These are phyloP conservation scores for Metarhizium album DNA, from an alignment of 2,329 filamentous ascomycete genomes.

Conservation along the genomic window DNA sequence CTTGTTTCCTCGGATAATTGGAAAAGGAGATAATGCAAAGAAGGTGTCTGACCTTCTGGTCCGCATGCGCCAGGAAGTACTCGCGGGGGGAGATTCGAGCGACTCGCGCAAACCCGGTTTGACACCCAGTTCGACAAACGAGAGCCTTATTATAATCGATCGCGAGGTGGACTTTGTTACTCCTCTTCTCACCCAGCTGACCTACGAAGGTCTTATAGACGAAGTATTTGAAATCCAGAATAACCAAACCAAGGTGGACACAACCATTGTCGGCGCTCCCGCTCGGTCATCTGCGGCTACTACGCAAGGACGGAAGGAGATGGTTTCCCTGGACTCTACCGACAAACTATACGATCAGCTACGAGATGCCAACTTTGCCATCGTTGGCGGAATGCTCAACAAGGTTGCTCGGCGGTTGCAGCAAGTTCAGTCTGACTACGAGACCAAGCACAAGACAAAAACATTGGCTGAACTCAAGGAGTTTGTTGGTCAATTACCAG, in stretches of 20 bases:
- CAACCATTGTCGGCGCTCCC: constrained; percentile 72
- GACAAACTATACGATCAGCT: constrained; percentile 84
- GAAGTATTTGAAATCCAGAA: constrained; percentile 87
- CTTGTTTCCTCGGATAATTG: constrained; percentile 86
- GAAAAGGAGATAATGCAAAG: constrained; percentile 91
- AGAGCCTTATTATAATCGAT: constrained; percentile 90
- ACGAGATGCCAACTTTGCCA: constrained; percentile 87
- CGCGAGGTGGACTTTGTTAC: constrained; percentile 92
- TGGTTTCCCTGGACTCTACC: constrained; percentile 77
- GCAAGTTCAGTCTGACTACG: constrained; percentile 74
- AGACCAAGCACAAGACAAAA: constrained; percentile 79
- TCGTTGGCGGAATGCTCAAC: constrained; percentile 81
- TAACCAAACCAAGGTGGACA: constrained; percentile 88
- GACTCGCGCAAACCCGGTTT: constrained; percentile 55
- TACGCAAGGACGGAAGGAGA: constrained; percentile 62
- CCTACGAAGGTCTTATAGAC: constrained; percentile 92
- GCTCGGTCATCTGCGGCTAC: constrained; percentile 49
- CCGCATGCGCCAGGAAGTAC: constrained; percentile 83
- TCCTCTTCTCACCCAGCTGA: constrained; percentile 83
- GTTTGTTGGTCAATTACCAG: constrained; percentile 87
- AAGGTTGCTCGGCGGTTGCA: constrained; percentile 80
- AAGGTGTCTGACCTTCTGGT: constrained; percentile 75
- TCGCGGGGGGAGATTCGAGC: constrained; percentile 64
- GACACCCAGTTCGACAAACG: constrained; percentile 75
- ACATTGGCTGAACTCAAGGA: constrained; percentile 85